Evolutionary conservation across 768 basidiomycete genomes (phyloP).

Genomic region (Lactarius hatsudake): DNA sequence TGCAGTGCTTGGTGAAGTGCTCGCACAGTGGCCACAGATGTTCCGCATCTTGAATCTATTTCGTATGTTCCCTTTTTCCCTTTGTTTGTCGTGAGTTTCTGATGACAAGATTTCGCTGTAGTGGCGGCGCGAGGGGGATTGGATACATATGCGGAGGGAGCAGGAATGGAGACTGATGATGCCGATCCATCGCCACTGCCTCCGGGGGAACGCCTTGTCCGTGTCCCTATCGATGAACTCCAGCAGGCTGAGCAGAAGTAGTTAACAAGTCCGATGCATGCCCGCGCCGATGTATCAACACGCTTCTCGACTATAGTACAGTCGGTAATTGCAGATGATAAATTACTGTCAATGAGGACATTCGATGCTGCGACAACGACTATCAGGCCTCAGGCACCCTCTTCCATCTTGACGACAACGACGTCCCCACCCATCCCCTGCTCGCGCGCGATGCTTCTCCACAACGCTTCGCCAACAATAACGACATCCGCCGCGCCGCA

Average conservation of each 20-base stretch:
- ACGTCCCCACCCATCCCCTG: neutral
- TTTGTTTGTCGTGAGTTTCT: neutral
- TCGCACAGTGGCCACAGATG: slow-evolving; percentile 82
- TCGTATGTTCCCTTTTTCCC: slow-evolving; percentile 41
- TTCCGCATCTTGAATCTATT: slow-evolving; percentile 71
- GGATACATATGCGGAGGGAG: slow-evolving; percentile 31
- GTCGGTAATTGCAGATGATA: slow-evolving; percentile 3
- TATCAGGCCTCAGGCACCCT: neutral
- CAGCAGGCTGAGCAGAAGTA: slow-evolving; percentile 35
- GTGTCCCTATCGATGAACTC: slow-evolving; percentile 70
- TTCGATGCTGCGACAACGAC: neutral
- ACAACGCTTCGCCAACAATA: slow-evolving; percentile 25
- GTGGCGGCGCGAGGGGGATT: slow-evolving; percentile 49
- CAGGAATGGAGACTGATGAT: neutral
- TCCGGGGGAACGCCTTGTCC: slow-evolving; percentile 63
- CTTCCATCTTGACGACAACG: slow-evolving; percentile 26
- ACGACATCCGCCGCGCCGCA: slow-evolving; percentile 26
- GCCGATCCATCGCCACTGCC: slow-evolving; percentile 21
- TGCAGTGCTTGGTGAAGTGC: slow-evolving; percentile 70
- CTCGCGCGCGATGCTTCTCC: slow-evolving; percentile 19
- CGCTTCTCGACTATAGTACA: neutral
- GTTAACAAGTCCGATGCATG: slow-evolving; percentile 7
- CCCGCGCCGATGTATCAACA: neutral
- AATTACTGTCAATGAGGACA: neutral
- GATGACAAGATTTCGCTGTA: slow-evolving; percentile 28